These are phyloP conservation scores for Coemansia sp. DNA, from an alignment of 192 early-diverging fungal genomes.

Conservation along the genomic window DNA sequence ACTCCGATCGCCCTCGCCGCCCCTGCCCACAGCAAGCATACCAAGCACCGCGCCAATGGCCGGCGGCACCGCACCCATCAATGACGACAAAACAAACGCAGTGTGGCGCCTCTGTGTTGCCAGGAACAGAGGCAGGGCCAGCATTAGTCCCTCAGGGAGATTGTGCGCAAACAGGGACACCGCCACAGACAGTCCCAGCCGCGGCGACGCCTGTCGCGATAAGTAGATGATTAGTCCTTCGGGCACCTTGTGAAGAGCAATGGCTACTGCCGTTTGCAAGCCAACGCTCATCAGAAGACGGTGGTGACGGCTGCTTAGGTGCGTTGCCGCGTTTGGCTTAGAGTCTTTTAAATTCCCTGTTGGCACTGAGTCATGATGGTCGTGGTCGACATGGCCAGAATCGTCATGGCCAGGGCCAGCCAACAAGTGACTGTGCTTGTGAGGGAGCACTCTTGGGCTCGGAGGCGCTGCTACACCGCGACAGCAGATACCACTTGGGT, in stretches of 20 bases:
- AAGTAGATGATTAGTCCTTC: conserved; percentile 51
- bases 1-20: background rate
- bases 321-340: conserved; percentile 16
- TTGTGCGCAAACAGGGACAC: conserved; percentile 51
- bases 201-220: conserved; percentile 33
- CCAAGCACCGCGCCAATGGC: conserved; percentile 32
- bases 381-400: conserved; percentile 1
- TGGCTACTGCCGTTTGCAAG: conserved; percentile 47
- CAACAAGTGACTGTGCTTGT: background rate
- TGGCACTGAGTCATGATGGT: background rate
- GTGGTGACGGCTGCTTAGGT: conserved; percentile 32
- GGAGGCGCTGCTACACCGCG: background rate
- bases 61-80: conserved; percentile 41
- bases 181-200: conserved; percentile 39
- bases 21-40: conserved; percentile 24
- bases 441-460: background rate
- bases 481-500: background rate
- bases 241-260: conserved; percentile 52
- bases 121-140: conserved; percentile 47
- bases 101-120: conserved; percentile 27
- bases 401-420: conserved; percentile 9
- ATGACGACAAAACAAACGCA: conserved; percentile 28
- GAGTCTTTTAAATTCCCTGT: conserved; percentile 10
- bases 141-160: conserved; percentile 51
- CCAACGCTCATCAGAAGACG: conserved; percentile 36